phyloP scores from a whole-genome alignment of 176 grass and related monocot species.

The Hyparrhenia diplandra region DNA sequence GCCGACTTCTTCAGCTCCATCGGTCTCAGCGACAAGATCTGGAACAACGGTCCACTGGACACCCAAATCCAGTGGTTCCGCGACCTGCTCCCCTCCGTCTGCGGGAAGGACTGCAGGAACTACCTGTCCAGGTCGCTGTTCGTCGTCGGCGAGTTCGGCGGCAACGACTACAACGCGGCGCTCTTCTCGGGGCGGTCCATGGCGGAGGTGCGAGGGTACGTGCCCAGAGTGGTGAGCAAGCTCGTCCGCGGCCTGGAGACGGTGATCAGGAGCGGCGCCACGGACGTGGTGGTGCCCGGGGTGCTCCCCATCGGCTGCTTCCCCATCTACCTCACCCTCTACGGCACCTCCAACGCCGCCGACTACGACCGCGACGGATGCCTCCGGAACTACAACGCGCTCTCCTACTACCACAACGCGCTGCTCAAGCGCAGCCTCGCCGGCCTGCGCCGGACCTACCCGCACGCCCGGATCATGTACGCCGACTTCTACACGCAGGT shows the following conservation, averaged over 20 bases:
- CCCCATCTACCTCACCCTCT: constrained; percentile 60
- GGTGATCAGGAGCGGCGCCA: constrained; percentile 42
- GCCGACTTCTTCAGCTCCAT: constrained; percentile 45
- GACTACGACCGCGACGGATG: constrained; percentile 50
- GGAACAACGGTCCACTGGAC: constrained; percentile 59
- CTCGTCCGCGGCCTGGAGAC: constrained; percentile 47
- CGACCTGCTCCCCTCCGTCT: constrained; percentile 44
- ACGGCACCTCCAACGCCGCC: constrained; percentile 21
- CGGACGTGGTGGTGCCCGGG: constrained; percentile 44
- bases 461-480: background rate
- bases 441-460: background rate
- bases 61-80: constrained; percentile 68
- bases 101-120: constrained; percentile 30
- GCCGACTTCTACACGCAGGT: background rate
- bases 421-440: background rate
- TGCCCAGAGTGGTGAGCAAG: constrained; percentile 27
- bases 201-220: constrained; percentile 42
- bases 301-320: constrained; percentile 73
- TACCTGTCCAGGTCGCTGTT: constrained; percentile 30
- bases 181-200: constrained; percentile 50
- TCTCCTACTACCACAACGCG: constrained; percentile 46
- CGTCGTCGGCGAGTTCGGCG: background rate
- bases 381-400: constrained; percentile 54
- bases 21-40: constrained; percentile 49
- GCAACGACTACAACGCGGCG: constrained; percentile 50